Conservation (phyloP, 164 flowering plant species). For the Malania oleifera region DNA sequence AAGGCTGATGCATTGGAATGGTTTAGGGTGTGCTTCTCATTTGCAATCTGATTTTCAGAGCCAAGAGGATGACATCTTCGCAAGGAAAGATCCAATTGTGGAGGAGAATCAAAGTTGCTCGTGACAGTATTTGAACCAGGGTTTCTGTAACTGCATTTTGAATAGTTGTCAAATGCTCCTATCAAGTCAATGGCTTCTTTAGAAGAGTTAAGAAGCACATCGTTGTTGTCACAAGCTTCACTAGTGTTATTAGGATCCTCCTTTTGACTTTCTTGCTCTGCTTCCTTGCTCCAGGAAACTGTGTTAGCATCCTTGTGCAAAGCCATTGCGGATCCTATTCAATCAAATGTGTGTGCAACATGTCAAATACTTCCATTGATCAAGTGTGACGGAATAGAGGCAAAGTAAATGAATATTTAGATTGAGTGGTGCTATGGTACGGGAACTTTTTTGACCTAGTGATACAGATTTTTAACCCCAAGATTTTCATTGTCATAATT, state of each 20-base stretch:
- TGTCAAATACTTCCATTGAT: not conserved
- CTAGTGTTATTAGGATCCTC: conserved; percentile 16
- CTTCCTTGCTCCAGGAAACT: conserved; percentile 12
- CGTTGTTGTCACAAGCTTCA: conserved; percentile 22
- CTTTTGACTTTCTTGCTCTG: conserved; percentile 9
- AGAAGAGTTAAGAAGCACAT: conserved; percentile 23
- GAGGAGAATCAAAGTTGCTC: conserved; percentile 30
- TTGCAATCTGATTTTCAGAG: conserved; percentile 28
- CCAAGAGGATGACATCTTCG: conserved; percentile 39
- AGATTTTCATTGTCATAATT: no score
- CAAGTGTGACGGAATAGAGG: not conserved
- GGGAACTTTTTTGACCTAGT: no score
- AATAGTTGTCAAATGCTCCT: conserved; percentile 49
- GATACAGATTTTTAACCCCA: no score
- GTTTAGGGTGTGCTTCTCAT: conserved; percentile 42
- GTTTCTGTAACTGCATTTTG: conserved; percentile 13
- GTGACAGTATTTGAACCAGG: conserved; percentile 21
- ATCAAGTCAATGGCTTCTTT: conserved; percentile 75
- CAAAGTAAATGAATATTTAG: not conserved
- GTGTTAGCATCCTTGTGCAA: conserved; percentile 13
- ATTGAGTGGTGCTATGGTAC: no score
- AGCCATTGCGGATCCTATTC: conserved; percentile 8
- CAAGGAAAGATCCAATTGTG: conserved; percentile 67
- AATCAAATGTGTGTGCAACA: not conserved
- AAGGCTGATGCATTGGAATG: conserved; percentile 85